These are phyloP conservation scores for Triglochin maritima DNA, from an alignment of 106 monocot species.

Conservation along the genomic window DNA sequence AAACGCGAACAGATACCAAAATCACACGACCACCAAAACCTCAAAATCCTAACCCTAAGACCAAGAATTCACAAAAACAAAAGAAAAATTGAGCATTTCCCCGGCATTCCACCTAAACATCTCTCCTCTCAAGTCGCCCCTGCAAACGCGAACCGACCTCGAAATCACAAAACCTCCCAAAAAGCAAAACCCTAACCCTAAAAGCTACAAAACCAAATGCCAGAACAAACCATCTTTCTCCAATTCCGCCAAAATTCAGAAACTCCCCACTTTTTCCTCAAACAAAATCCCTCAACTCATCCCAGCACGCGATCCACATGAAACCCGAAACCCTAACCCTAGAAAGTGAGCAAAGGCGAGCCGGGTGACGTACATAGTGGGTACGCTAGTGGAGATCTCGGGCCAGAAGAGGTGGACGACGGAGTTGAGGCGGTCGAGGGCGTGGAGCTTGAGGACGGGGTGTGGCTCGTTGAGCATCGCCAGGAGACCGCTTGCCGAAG, in stretches of 20 bases:
- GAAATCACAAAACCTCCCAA: background rate
- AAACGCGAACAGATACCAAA: too few species aligned
- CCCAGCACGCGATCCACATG: background rate
- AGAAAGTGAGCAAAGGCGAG: background rate
- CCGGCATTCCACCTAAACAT: too few species aligned
- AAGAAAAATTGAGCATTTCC: too few species aligned
- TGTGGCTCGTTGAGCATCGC: constrained; percentile 71
- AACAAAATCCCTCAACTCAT: background rate
- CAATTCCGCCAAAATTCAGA: background rate
- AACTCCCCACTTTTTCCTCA: background rate
- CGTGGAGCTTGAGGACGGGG: constrained; percentile 74
- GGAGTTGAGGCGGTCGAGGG: constrained; percentile 66
- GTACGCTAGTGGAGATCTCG: constrained; percentile 89
- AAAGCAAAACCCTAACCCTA: background rate
- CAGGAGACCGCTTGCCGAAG: constrained; percentile 70
- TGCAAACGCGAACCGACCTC: too few species aligned
- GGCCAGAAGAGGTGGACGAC: constrained; percentile 88
- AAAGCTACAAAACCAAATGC: background rate
- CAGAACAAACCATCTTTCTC: background rate
- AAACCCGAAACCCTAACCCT: constrained; percentile 17
- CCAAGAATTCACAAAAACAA: too few species aligned
- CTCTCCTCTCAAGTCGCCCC: too few species aligned
- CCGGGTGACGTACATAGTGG: constrained; percentile 46
- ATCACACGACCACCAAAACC: too few species aligned
- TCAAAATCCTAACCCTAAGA: too few species aligned